A percentile compares a stretch with the other conserved stretches of the same genome.
phyloP scores from a whole-genome alignment of 495 filamentous ascomycete genomes.

The Beverwykella pulmonaria region DNA sequence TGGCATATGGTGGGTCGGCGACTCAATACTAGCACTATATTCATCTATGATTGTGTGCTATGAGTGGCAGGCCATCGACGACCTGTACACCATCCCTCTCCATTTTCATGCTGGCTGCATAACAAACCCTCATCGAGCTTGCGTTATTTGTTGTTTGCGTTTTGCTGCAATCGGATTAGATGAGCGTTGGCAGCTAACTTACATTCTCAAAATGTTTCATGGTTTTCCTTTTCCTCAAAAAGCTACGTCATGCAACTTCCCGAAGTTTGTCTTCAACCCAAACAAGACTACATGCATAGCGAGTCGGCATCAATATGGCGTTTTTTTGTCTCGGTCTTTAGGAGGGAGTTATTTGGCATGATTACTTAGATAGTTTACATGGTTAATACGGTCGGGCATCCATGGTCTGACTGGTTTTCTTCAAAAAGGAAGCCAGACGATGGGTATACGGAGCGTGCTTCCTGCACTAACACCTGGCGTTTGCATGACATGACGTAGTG shows the following conservation, averaged over 20 bases:
- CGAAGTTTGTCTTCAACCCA: neutral
- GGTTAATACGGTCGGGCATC: neutral
- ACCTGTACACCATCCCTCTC: no score
- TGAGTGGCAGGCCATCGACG: no score
- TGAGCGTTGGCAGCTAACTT: no score
- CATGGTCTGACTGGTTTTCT: no score
- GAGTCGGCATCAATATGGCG: neutral
- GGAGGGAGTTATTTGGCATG: neutral
- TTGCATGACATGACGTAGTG: neutral
- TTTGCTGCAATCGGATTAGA: no score
- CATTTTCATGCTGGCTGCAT: no score
- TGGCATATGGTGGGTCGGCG: slow-evolving; percentile 36
- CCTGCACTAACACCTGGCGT: neutral
- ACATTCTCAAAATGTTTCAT: no score
- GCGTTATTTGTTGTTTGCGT: no score
- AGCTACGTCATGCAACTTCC: neutral
- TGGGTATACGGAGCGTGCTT: neutral
- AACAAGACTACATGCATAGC: neutral
- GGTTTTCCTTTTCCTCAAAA: no score
- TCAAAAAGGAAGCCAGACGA: neutral
- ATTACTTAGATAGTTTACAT: neutral
- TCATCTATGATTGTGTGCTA: neutral
- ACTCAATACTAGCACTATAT: neutral
- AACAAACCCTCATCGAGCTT: no score
- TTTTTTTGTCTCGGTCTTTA: neutral